A percentile compares a stretch with the other conserved stretches of the same genome.
phyloP scores from a whole-genome alignment of 2,329 filamentous ascomycete species.

The Didymella pomorum region DNA sequence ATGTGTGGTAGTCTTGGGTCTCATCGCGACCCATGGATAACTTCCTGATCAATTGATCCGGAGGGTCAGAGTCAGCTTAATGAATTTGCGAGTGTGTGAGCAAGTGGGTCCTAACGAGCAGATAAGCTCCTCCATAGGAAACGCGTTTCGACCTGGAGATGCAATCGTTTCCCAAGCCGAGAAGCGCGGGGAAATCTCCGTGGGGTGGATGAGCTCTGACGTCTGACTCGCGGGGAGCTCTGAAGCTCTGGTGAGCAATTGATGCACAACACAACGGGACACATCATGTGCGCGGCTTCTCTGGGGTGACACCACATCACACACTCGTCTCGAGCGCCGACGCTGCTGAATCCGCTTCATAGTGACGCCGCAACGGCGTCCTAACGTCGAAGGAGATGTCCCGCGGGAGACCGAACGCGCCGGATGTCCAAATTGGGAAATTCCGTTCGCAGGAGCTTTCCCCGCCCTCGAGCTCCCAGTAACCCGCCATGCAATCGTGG shows the following conservation, averaged over 20 bases:
- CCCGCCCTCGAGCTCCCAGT: constrained; percentile 14
- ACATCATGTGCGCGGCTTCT: not conserved
- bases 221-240: constrained; percentile 1
- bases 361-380: constrained; percentile 5
- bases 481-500: constrained; percentile 12
- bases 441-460: constrained; percentile 18
- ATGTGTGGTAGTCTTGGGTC: too few species aligned
- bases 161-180: not conserved
- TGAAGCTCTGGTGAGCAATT: not conserved
- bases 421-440: constrained; percentile 19
- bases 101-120: not conserved
- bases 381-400: constrained; percentile 14
- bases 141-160: not conserved
- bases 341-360: not conserved
- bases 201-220: not conserved
- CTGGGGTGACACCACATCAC: not conserved
- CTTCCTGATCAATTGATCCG: not conserved
- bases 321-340: constrained; percentile 9
- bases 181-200: constrained; percentile 1
- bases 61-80: not conserved
- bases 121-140: not conserved
- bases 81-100: not conserved
- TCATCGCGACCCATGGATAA: not conserved
- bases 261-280: not conserved
- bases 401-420: constrained; percentile 8